These are phyloP conservation scores for Yamadazyma sp. DNA, from an alignment of 1,139 yeast genomes.

Conservation along the genomic window DNA sequence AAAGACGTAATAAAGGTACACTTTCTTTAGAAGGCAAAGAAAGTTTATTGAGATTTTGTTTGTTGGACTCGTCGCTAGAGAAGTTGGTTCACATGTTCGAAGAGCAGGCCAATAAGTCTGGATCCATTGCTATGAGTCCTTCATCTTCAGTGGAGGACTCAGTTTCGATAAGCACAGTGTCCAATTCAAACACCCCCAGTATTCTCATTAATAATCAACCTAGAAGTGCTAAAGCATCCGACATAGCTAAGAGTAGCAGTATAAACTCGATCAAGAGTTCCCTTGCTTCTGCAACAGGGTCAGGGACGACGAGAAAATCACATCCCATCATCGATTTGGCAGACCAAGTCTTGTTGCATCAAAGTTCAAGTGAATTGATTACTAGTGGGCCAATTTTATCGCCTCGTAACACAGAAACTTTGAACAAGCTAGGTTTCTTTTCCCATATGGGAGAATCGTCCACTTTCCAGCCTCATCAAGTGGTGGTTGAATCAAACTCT, in stretches of 20 bases:
- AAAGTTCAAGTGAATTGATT: constrained; percentile 50
- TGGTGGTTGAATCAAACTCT: constrained; percentile 59
- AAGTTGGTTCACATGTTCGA: constrained; percentile 45
- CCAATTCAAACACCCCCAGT: too few relatives aligned
- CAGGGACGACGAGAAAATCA: background rate
- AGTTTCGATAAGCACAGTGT: too few relatives aligned
- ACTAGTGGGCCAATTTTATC: constrained; percentile 57
- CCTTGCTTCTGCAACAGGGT: background rate
- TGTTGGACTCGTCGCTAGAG: constrained; percentile 44
- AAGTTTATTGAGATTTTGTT: constrained; percentile 41
- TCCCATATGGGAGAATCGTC: constrained; percentile 21
- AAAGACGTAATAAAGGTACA: constrained; percentile 34
- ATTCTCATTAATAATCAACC: too few relatives aligned
- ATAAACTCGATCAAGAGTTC: background rate
- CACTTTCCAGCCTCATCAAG: constrained; percentile 62
- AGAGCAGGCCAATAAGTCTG: constrained; percentile 32
- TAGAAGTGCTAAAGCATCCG: background rate
- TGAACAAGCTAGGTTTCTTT: constrained; percentile 25
- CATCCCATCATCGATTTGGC: constrained; percentile 12
- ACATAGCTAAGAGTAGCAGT: background rate
- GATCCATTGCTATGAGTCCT: constrained; percentile 22
- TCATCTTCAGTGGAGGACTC: constrained; percentile 21
- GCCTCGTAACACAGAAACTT: constrained; percentile 32
- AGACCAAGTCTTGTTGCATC: constrained; percentile 38
- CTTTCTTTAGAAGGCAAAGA: constrained; percentile 48